Conservation (phyloP, 2,329 filamentous ascomycete genomes). For the Trichoderma hamatum region DNA sequence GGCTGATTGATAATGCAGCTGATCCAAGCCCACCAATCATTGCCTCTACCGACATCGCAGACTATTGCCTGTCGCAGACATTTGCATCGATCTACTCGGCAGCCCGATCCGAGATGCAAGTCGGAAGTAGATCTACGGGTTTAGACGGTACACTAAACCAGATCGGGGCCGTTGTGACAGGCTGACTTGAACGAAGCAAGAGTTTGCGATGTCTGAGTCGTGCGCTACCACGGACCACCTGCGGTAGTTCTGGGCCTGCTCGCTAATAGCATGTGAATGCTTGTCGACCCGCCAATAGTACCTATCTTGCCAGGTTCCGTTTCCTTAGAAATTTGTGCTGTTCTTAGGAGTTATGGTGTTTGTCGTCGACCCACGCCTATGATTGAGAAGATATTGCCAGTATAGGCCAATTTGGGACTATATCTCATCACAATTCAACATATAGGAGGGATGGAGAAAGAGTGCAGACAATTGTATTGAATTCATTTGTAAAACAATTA, state of each 20-base stretch:
- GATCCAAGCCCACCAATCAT: slow-evolving; percentile 1
- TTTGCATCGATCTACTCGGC: slow-evolving; percentile 7
- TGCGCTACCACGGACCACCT: not conserved
- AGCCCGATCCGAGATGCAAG: slow-evolving; percentile 19
- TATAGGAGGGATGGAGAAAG: no score
- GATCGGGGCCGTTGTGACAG: not conserved
- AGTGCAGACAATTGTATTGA: not conserved
- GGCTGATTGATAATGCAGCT: not conserved
- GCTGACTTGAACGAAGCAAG: slow-evolving; percentile 7
- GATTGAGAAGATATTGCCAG: not conserved
- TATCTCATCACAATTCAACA: no score
- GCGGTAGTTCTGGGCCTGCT: not conserved
- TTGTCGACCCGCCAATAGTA: not conserved
- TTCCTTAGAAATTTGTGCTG: not conserved
- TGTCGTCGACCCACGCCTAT: not conserved
- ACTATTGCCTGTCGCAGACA: slow-evolving; percentile 1
- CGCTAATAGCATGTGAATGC: not conserved
- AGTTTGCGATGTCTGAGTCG: slow-evolving; percentile 11
- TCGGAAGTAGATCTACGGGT: slow-evolving; percentile 1
- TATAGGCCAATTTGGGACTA: not conserved
- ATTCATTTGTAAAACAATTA: not conserved
- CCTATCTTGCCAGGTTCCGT: not conserved
- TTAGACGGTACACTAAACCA: slow-evolving; percentile 6
- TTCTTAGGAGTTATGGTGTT: not conserved
- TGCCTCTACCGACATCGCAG: slow-evolving; percentile 7